A percentile compares a stretch with the other conserved stretches of the same genome.
Conservation (phyloP, 805 yeast genomes). For the Candida easanensis region DNA sequence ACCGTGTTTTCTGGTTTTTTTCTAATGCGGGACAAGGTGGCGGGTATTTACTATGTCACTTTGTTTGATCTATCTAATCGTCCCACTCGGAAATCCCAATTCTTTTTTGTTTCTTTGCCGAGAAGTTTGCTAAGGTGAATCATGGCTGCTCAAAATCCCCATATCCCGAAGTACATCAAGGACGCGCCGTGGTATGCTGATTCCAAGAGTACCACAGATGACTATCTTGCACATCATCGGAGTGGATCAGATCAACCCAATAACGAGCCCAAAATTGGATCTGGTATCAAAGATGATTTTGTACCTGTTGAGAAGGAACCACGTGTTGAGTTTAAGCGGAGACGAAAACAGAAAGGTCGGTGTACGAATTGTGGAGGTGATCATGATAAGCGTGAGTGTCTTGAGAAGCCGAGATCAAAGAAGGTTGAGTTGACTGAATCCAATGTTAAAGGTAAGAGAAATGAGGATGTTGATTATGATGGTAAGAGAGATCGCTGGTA, state of each 20-base stretch:
- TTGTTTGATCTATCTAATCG: too few species aligned
- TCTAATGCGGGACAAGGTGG: too few species aligned
- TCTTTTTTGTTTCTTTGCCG: too few species aligned
- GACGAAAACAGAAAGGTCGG: conserved; percentile 32
- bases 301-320: conserved; percentile 16
- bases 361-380: conserved; percentile 59
- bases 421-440: conserved; percentile 17
- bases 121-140: neutral
- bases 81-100: too few species aligned
- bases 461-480: conserved; percentile 27
- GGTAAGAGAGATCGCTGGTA: conserved; percentile 42
- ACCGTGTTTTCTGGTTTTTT: too few species aligned
- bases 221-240: conserved; percentile 59
- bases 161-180: conserved; percentile 39
- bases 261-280: conserved; percentile 51
- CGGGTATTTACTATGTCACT: too few species aligned
- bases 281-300: conserved; percentile 52
- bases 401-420: conserved; percentile 50
- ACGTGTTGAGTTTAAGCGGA: conserved; percentile 1
- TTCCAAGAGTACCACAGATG: conserved; percentile 27
- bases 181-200: conserved; percentile 40
- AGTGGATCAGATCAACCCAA: conserved; percentile 30
- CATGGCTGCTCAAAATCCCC: conserved; percentile 28
- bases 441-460: conserved; percentile 16
- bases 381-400: conserved; percentile 52